Percentiles rank a stretch among this genome's conserved stretches.
phyloP scores from a whole-genome alignment of 2,329 filamentous ascomycete species.

The Aspergillus spinulosporus region DNA sequence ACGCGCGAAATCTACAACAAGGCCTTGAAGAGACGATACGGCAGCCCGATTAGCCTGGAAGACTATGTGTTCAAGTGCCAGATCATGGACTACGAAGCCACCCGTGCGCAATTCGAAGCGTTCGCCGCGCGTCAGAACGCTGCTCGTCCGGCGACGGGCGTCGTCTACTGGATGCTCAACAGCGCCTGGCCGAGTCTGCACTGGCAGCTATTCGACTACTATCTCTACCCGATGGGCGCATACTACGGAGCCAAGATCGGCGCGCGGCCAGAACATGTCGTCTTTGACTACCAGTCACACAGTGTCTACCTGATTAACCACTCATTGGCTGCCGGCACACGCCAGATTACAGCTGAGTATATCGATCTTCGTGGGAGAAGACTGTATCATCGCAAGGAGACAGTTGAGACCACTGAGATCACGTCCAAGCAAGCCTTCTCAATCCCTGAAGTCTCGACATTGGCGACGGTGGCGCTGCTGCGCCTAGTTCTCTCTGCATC shows the following conservation, averaged over 20 bases:
- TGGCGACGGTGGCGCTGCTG: slow-evolving; percentile 52
- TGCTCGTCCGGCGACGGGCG: slow-evolving; percentile 56
- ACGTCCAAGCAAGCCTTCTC: slow-evolving; percentile 41
- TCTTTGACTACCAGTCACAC: slow-evolving; percentile 54
- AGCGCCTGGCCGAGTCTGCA: slow-evolving; percentile 65
- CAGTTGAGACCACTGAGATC: slow-evolving; percentile 47
- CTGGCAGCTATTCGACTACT: slow-evolving; percentile 67
- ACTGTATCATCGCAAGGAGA: slow-evolving; percentile 37
- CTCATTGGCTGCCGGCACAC: slow-evolving; percentile 41
- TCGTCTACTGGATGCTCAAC: slow-evolving; percentile 69
- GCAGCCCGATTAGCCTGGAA: slow-evolving; percentile 52
- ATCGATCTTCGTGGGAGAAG: slow-evolving; percentile 51
- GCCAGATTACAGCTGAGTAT: slow-evolving; percentile 53
- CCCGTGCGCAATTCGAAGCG: slow-evolving; percentile 59
- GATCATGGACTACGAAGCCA: slow-evolving; percentile 66
- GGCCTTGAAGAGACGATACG: slow-evolving; percentile 55
- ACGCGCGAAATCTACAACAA: slow-evolving; percentile 60
- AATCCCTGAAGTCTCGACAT: slow-evolving; percentile 33
- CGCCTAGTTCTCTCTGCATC: slow-evolving; percentile 49
- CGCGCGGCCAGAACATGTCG: slow-evolving; percentile 53
- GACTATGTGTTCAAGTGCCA: slow-evolving; percentile 63
- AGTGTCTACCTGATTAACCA: slow-evolving; percentile 58
- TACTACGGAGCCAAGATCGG: slow-evolving; percentile 62
- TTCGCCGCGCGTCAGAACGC: slow-evolving; percentile 55
- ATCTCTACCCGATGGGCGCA: slow-evolving; percentile 57